Conservation (phyloP, 1,139 yeast genomes). For the Geotrichum histeridarum region DNA sequence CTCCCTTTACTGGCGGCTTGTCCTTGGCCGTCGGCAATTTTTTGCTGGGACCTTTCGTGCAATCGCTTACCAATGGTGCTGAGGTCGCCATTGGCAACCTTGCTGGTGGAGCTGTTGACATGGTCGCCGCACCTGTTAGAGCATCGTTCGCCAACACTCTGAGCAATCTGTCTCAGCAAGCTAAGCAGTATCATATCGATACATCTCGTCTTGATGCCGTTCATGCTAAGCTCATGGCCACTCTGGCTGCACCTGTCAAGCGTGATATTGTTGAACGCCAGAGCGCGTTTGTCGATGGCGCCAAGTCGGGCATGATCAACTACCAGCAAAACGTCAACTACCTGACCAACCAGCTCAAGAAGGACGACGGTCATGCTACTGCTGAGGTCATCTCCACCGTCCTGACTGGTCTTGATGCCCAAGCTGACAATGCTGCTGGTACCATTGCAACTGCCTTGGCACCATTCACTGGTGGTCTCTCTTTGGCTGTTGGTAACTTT, state of each 20-base stretch:
- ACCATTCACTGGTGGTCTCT: constrained; percentile 27
- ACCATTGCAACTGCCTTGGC: constrained; percentile 26
- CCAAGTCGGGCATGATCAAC: constrained; percentile 23
- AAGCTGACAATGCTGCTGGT: constrained; percentile 27
- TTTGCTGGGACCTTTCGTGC: constrained; percentile 29
- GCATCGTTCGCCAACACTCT: constrained; percentile 16
- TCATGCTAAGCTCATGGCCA: constrained; percentile 10
- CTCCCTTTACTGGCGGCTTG: constrained; percentile 28
- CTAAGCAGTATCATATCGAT: constrained; percentile 21
- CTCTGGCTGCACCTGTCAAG: constrained; percentile 3
- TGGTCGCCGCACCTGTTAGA: constrained; percentile 21
- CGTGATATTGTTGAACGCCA: constrained; percentile 4
- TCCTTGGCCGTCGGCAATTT: constrained; percentile 27
- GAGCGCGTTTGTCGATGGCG: constrained; percentile 12
- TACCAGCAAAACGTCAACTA: constrained; percentile 26
- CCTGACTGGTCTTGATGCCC: constrained; percentile 17
- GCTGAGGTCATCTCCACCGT: constrained; percentile 11
- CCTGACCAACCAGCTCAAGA: constrained; percentile 20
- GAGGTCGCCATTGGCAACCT: constrained; percentile 27
- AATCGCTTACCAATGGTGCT: constrained; percentile 30
- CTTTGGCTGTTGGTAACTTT: constrained; percentile 27
- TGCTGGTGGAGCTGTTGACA: constrained; percentile 22
- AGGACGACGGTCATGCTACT: constrained; percentile 22
- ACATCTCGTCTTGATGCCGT: constrained; percentile 18
- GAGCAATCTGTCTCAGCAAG: constrained; percentile 17